Percentiles rank a stretch among this genome's conserved stretches.
These are phyloP conservation scores for Kwoniella botswanensis DNA, from an alignment of 768 basidiomycete genomes.

Conservation along the genomic window DNA sequence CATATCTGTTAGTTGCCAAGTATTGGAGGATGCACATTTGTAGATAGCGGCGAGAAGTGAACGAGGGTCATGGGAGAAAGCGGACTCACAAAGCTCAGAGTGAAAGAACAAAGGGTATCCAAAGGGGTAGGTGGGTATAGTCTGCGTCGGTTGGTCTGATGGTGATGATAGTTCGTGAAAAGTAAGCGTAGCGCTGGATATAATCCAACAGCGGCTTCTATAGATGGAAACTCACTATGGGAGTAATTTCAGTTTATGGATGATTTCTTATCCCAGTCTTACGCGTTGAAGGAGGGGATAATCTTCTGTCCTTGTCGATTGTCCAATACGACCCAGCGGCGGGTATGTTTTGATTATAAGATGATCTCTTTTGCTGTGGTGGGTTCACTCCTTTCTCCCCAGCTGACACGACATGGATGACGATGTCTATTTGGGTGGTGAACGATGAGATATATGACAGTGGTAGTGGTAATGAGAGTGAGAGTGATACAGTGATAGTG, in stretches of 20 bases:
- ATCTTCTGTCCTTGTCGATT: not conserved
- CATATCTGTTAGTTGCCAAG: not conserved
- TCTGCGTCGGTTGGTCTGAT: conserved; percentile 4
- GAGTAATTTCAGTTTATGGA: not conserved
- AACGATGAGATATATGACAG: not conserved
- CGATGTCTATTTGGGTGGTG: not conserved
- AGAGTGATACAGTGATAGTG: not conserved
- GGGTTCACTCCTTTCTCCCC: not conserved
- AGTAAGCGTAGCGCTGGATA: not conserved
- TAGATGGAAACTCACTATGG: not conserved
- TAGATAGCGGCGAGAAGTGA: not conserved
- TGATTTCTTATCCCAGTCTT: not conserved
- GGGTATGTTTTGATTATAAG: not conserved
- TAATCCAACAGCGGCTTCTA: not conserved
- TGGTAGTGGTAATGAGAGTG: not conserved
- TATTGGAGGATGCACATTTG: too few species aligned
- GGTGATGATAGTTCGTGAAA: not conserved
- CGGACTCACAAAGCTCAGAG: conserved; percentile 10
- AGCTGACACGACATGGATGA: conserved; percentile 1
- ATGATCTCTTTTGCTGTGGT: not conserved
- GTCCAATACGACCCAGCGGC: not conserved
- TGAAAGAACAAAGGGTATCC: conserved; percentile 30
- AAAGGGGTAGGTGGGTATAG: conserved; percentile 27
- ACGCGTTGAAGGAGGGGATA: not conserved
- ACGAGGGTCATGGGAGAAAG: not conserved